Evolutionary conservation across 2,329 filamentous ascomycete species (phyloP), one percentile per base, ranked within the genome.

Genomic region (Fusarium sp.): DNA sequence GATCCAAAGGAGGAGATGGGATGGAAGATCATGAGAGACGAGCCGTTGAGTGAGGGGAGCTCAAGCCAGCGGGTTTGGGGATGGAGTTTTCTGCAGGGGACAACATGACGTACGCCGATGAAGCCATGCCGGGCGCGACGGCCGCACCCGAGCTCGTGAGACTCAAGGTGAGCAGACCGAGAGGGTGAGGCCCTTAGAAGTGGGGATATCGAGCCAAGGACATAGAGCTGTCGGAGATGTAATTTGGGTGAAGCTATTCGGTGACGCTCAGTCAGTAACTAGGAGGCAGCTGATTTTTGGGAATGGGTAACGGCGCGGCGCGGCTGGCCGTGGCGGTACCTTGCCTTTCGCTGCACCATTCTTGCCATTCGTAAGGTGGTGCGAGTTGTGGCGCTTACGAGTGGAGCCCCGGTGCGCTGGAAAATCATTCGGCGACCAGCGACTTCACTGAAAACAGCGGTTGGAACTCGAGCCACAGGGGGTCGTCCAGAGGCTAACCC

Each of bases 81-180:
- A 67, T 57, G 63, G 58, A 75, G 66, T 70, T 76, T 76, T 77
- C 70, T 68, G 66, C 63, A 73, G 66, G 56, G 52, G 66, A 60
- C 23, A 38, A 48, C 63, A 74, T 70, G 76, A 77, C 76, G 71
- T 77, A 77, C 76, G 72, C 76, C 45, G 76, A 77, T 73, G 76
- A 77, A 78, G 76, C 74, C 76, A 77, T 77, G 71, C 42, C 60
- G 68, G 71, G 72, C 59, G 63, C 68, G 68, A 74, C 66, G 70
- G 76, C 76, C 76, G 77, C 76, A 77, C 77, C 71, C 72, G 69
- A 73, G 64, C 74, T 67, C 46, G 72, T 61, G 73, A 64, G 52
- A 72, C 56, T 68, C 61, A 58, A 58, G 64, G 61, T 73, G 73
- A 75, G 69, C 67, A 74, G 70, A 68, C 72, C 51, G 62, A 74